Evolutionary conservation across 176 grass and related monocot genomes (phyloP), one percentile per base, ranked within the genome.

Genomic region (Alloteropsis semialata): DNA sequence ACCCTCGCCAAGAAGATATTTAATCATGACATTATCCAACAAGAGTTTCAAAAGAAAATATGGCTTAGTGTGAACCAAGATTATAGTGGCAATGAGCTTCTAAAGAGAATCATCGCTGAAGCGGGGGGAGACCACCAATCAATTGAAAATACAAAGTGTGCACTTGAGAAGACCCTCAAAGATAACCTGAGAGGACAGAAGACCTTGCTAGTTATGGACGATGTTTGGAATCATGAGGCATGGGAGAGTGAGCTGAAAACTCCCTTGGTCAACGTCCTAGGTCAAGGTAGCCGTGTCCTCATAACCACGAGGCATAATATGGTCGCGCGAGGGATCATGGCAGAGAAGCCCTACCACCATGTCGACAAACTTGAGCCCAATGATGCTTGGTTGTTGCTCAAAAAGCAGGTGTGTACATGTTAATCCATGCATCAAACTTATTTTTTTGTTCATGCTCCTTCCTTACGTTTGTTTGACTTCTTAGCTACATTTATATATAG

Each of bases 331-430:
- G 9, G 22, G 29, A 74, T 82, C 42, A 61, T 19, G 71, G 81
- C 56, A 0, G 1, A 5, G 1, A 14, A 14, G 9, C 67, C 80
- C 0, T 74, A 73, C 29, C 80, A 82, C 41, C 67, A 22, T 3
- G 21, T 82, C 1, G 0, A 72, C 1, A 46, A 46, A 37, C 18
- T 82, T n/a, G 0, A 7, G 0, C 11, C 14, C 10, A 27, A 8
- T n/a, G 67, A 82, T 61, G 67, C 54, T 1, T 82, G 80, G 80
- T 72, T 8, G 3, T 18, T 82, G 21, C 54, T 82, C 28, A 82
- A 37, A 21, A 82, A 61, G 22, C 54, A 82, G 54, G 79, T 81
- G 5, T 7, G 15, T 34, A 65, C 3, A 10, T 1, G 63, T 65
- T 65, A 16, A 64, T 19, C 10, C 34, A 59, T 11, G 3, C 34